Conservation (phyloP, 805 yeast species). For the Wickerhamiella siamensis region DNA sequence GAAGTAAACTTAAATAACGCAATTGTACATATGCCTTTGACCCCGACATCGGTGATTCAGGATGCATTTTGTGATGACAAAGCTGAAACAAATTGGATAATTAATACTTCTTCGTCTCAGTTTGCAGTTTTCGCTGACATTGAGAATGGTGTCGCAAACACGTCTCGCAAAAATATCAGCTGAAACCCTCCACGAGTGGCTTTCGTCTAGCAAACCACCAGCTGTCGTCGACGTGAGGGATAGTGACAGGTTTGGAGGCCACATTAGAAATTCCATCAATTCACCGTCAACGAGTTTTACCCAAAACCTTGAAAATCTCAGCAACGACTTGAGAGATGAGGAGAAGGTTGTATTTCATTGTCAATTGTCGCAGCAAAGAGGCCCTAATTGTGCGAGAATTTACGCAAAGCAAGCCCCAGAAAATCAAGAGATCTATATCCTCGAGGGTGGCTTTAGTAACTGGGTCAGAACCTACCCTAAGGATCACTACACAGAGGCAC, state of each 20-base stretch:
- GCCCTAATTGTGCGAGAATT: constrained; percentile 68
- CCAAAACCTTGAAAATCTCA: constrained; percentile 28
- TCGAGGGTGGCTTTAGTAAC: constrained; percentile 69
- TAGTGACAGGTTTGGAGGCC: constrained; percentile 66
- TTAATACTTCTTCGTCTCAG: too few relatives aligned
- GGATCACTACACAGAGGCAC: constrained; percentile 47
- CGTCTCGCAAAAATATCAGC: constrained; percentile 14
- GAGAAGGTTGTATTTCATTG: constrained; percentile 75
- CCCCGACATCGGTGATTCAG: not conserved
- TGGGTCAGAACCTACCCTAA: constrained; percentile 73
- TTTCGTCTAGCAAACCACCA: constrained; percentile 18
- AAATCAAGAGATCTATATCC: constrained; percentile 44
- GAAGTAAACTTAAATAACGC: too few relatives aligned
- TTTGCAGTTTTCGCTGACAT: too few relatives aligned
- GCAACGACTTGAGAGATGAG: constrained; percentile 24
- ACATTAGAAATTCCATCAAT: constrained; percentile 41
- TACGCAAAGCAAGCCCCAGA: constrained; percentile 28
- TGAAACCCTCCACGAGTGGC: constrained; percentile 21
- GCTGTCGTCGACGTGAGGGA: constrained; percentile 75
- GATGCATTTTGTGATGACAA: not conserved
- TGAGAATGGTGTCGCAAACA: not conserved
- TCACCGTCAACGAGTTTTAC: constrained; percentile 38
- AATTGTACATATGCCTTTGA: constrained; percentile 2
- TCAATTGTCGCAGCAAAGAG: constrained; percentile 79
- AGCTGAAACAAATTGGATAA: too few relatives aligned